Percentiles rank a stretch among this genome's conserved stretches.
phyloP scores from a whole-genome alignment of 345 rosid species.

The Bruguiera sexangula region DNA sequence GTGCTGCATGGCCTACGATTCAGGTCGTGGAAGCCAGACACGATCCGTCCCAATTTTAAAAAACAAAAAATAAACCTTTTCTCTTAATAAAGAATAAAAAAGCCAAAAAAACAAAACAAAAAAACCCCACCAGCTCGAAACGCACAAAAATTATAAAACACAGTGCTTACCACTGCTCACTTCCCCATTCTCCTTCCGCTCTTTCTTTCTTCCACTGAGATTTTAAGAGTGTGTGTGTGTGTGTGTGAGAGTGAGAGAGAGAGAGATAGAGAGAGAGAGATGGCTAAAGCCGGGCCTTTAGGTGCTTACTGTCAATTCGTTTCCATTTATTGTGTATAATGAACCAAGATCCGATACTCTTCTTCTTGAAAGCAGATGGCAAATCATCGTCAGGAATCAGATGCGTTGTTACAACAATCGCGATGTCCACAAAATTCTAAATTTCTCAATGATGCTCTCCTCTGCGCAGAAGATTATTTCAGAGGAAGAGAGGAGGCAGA shows the following conservation, averaged over 20 bases:
- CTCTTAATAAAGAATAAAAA: too few relatives aligned
- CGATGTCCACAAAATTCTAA: slow-evolving; percentile 23
- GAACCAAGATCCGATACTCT: slow-evolving; percentile 37
- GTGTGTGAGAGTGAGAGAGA: not conserved
- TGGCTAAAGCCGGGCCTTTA: slow-evolving; percentile 24
- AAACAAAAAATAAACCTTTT: not conserved
- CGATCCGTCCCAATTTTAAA: not conserved
- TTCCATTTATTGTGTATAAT: slow-evolving; percentile 26
- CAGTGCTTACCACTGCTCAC: not conserved
- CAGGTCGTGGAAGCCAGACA: slow-evolving; percentile 20
- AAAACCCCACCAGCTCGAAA: slow-evolving; percentile 9
- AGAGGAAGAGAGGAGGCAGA: slow-evolving; percentile 30
- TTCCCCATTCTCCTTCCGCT: not conserved
- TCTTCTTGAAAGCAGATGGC: slow-evolving; percentile 60
- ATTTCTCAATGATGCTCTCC: slow-evolving; percentile 41
- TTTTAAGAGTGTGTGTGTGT: not conserved
- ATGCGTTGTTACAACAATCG: slow-evolving; percentile 9
- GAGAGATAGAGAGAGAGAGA: slow-evolving; percentile 18
- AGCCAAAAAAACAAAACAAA: not conserved
- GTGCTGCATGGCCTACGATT: slow-evolving; percentile 42
- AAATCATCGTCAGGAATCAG: slow-evolving; percentile 18
- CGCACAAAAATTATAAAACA: slow-evolving; percentile 20
- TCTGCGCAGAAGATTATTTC: slow-evolving; percentile 58
- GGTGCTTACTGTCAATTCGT: slow-evolving; percentile 21
- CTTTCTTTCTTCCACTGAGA: not conserved